Evolutionary conservation across 2,329 filamentous ascomycete genomes (phyloP).

Genomic region (Davidsoniella australis): DNA sequence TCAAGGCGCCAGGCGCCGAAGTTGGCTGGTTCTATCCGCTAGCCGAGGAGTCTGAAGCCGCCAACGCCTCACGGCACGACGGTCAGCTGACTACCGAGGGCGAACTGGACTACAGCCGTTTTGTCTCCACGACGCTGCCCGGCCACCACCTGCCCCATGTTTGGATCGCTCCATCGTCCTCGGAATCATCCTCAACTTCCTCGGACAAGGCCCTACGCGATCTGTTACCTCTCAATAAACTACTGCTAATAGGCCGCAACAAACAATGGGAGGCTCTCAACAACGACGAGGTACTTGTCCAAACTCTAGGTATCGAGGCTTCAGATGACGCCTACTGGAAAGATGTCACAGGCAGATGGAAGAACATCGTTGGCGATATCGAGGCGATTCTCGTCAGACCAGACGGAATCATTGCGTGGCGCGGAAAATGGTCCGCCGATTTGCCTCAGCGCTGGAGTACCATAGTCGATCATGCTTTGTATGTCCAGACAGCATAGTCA

Average conservation of each 20-base stretch:
- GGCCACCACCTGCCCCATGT: conserved; percentile 6
- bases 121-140: conserved; percentile 1
- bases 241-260: conserved; percentile 1
- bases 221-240: conserved; percentile 2
- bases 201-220: neutral
- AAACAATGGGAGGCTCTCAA: conserved; percentile 1
- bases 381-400: conserved; percentile 1
- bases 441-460: neutral
- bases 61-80: neutral
- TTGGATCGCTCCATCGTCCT: neutral
- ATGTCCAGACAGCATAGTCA: neutral
- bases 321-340: neutral
- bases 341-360: conserved; percentile 1
- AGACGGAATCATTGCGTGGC: conserved; percentile 8
- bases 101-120: neutral
- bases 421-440: neutral
- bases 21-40: conserved; percentile 6
- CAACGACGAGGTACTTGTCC: neutral
- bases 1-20: conserved; percentile 5
- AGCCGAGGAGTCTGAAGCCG: neutral
- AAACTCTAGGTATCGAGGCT: neutral
- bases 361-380: neutral
- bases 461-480: neutral
- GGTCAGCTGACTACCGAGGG: neutral
- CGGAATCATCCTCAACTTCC: neutral